Percentiles rank a stretch among this genome's conserved stretches.
phyloP scores from a whole-genome alignment of 345 rosid genomes.

The Microthlaspi erraticum region DNA sequence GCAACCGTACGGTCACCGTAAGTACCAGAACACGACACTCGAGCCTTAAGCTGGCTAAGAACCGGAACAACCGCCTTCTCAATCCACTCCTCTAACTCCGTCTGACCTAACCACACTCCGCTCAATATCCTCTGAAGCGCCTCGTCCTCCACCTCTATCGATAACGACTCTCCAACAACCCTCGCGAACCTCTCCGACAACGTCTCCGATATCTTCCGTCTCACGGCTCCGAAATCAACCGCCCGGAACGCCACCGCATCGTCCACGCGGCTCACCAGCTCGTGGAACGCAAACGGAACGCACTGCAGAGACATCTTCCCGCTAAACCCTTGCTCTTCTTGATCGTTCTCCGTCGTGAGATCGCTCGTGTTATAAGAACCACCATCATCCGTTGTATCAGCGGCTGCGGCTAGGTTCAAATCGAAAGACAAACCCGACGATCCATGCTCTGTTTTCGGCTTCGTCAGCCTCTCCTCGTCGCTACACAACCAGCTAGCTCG shows the following conservation, averaged over 20 bases:
- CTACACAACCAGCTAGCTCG: slow-evolving; percentile 70
- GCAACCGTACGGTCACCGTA: slow-evolving; percentile 42
- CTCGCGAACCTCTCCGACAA: slow-evolving; percentile 56
- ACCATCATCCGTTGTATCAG: slow-evolving; percentile 59
- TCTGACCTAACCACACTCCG: slow-evolving; percentile 69
- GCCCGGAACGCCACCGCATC: slow-evolving; percentile 68
- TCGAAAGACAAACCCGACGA: slow-evolving; percentile 59
- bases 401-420: slow-evolving; percentile 76
- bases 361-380: slow-evolving; percentile 89
- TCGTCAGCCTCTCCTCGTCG: slow-evolving; percentile 58
- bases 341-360: slow-evolving; percentile 80
- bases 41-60: slow-evolving; percentile 59
- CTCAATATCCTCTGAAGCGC: slow-evolving; percentile 79
- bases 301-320: slow-evolving; percentile 41
- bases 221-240: slow-evolving; percentile 67
- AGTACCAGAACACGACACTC: slow-evolving; percentile 41
- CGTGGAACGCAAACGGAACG: slow-evolving; percentile 48
- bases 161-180: slow-evolving; percentile 47
- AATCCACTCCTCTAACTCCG: slow-evolving; percentile 77
- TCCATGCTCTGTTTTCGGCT: slow-evolving; percentile 66
- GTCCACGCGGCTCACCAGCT: slow-evolving; percentile 67
- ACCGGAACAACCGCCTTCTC: slow-evolving; percentile 70
- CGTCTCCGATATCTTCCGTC: slow-evolving; percentile 46
- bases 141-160: slow-evolving; percentile 64
- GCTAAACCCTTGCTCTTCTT: slow-evolving; percentile 41